Evolutionary conservation across 352 stramenopile species (phyloP), one percentile per base, ranked within the genome.

Genomic region (Pythium coloratum): DNA sequence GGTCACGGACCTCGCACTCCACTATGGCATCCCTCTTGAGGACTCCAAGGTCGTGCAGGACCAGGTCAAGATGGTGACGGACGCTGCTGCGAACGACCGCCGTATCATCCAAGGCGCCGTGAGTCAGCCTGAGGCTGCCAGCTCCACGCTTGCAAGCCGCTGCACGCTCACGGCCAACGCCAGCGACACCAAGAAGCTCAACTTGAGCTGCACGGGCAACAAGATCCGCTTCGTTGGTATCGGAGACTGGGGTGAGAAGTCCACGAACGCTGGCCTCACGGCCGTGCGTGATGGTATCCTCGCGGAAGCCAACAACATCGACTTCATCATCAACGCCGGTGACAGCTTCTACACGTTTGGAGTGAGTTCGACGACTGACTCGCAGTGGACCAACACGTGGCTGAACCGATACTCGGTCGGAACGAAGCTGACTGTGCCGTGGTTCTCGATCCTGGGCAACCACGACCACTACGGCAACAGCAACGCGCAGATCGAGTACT

Each of bases 1-100:
- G 2, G 71, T 75, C 32, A 64, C 67, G 51, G 62, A 75, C 33
- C 64, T 77, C 24, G 71, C 71, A 34, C 56, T 70, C 55, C 61
- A 70, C 59, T 77, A 77, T 56, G 70, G 70, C 3, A 63, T 75
- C 20, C 66, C 71, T 6, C 67, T 77, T 10, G 67, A 72, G 10
- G 71, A 55, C 18, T 68, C 71, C 18, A 57, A 50, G 34, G 70
- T 59, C 3, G 70, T 62, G 2, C 53, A 63, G 13, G 70, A 76
- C 40, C 66, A 72, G 10, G 56, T 72, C 33, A 59, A 69, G 46
- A 67, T 66, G 34, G 70, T 59, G 20, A 70, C 50, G 6, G 57
- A 60, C 34, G 51, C 44, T 18, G 51, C 50, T 26, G 65, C 65
- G 8, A 71, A 71, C 65, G 65, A 71, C 59, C 65, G 58, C 13